Base-by-base conservation (phyloP, 495 filamentous ascomycete genomes). In the Tuber brumale region DNA sequence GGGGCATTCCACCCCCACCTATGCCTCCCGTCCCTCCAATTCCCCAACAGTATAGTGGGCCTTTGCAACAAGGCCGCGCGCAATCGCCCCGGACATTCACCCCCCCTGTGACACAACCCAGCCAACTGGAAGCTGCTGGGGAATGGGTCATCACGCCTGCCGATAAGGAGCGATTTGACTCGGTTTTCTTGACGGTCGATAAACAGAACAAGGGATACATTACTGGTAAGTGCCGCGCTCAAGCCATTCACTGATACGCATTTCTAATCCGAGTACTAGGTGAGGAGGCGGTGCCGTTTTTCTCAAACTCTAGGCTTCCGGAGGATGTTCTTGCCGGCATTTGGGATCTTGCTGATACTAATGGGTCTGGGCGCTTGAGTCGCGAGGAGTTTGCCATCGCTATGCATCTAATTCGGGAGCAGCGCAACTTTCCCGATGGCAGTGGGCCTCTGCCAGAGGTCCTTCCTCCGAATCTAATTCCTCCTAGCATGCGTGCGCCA, bases 281-380 rank as follows among this genome's bases (percentile, higher is more conserved):
- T 70, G 95, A 98, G 75, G 94, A 98, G 84, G 95, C 96, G n/a
- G 95, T 97, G 9, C 86, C 88, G 3, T 99, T 97, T 84, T 94
- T 99, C 83, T 93, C 92, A 83, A 93, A 97, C 83, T 97, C 95
- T 2, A 91, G 92, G 74, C 87, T 99, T 14, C 88, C 94, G 0
- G 95, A 97, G 79, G 96, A 97, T 82, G 90, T 89, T 12, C 88
- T 99, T 27, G 95, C 96, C n/a, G 90, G 93, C 79, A 96, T 99
- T 76, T 99, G 95, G 95, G 96, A 99, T 83, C 87, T 99, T 37
- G 92, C 96, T 9, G 95, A 98, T 86, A 95, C 97, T 83, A 92
- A 92, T 78, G 94, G 93, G 23, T 92, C 94, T 74, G 95, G 95
- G 16, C 91, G 90, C 75, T 86, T 99, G 61, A 94, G 87, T 46